Base-by-base conservation (phyloP, 1,139 yeast genomes). In the Candida sp. region DNA sequence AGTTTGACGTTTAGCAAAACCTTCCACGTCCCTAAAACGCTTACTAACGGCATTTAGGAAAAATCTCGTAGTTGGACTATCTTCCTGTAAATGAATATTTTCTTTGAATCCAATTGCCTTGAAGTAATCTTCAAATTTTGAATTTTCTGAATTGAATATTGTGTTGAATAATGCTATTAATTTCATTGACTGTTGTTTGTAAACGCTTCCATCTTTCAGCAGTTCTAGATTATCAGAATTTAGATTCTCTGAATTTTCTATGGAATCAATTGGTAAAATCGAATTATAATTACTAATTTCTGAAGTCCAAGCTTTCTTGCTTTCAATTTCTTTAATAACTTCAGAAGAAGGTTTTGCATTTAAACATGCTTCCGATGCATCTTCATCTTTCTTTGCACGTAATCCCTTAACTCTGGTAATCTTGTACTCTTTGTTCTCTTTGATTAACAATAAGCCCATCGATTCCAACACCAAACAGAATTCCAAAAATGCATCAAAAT, bases 1-100 rank as follows among this genome's bases (percentile, higher is more conserved):
- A 45, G 91, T 87, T 47, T 88, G 74, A 56, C 82, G 86, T 56
- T 95, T 83, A 1, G 98, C 98, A 53, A 90, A 74, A n/a, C 85
- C 82, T 61, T 93, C 98, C 41, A 91, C 95, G 58, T 91, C 98
- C 47, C 79, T 80, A 57, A 93, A 90, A 48, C 99, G 73, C 56
- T 85, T 83, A 30, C 84, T 73, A 2, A 90, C 82, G 1, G 90
- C 83, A 40, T 77, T 75, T 41, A 82, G 73, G 55, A 85, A 82
- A 45, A 84, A 68, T 36, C 51, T 55, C 33, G 72, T 47, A 21
- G 49, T 42, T 4, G 51, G 48, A 33, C 54, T 57, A 34, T 58
- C 63, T 11, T 60, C 64, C 36, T 59, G 64, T 29, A 61, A 45
- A 41, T 55, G 61, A 8, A 57, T 76, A 46, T 70, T 70, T 48